Conservation (phyloP, 148 eudicot species). For the Limonium bicolor region DNA sequence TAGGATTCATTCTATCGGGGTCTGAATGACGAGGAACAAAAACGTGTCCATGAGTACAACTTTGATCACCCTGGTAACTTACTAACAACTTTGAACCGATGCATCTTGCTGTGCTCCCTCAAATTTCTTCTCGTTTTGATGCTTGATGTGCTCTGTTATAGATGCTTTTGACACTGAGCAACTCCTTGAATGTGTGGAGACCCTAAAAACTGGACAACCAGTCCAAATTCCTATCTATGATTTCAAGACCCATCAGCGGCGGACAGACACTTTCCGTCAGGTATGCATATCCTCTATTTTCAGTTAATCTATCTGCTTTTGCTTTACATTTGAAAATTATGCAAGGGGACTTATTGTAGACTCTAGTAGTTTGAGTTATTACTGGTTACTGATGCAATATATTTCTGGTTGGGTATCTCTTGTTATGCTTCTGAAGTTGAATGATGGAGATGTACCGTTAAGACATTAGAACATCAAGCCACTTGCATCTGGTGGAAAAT, state of each 20-base stretch:
- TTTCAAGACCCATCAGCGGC: conserved; percentile 79
- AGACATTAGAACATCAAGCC: too few relatives aligned
- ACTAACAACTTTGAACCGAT: not conserved
- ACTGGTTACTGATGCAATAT: too few relatives aligned
- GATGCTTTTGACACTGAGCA: conserved; percentile 99
- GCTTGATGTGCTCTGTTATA: conserved; percentile 16
- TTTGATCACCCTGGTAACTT: conserved; percentile 96
- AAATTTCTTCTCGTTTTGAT: not conserved
- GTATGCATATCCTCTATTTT: conserved; percentile 21
- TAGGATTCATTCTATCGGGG: conserved; percentile 98
- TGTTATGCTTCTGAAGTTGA: too few relatives aligned
- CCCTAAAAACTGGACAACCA: conserved; percentile 50
- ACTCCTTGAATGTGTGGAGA: conserved; percentile 66
- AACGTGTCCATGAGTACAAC: conserved; percentile 76
- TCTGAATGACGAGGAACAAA: conserved; percentile 61
- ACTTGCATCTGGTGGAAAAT: too few relatives aligned
- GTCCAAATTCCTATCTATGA: conserved; percentile 90
- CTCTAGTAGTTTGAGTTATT: too few relatives aligned
- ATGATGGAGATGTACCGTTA: too few relatives aligned
- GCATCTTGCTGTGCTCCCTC: not conserved
- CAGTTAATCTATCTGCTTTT: too few relatives aligned
- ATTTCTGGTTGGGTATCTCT: too few relatives aligned
- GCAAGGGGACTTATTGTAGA: too few relatives aligned
- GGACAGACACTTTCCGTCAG: conserved; percentile 75
- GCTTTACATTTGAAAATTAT: too few relatives aligned